phyloP scores from a whole-genome alignment of 1,284 basidiomycete genomes.

The Rhizoctonia solani region DNA sequence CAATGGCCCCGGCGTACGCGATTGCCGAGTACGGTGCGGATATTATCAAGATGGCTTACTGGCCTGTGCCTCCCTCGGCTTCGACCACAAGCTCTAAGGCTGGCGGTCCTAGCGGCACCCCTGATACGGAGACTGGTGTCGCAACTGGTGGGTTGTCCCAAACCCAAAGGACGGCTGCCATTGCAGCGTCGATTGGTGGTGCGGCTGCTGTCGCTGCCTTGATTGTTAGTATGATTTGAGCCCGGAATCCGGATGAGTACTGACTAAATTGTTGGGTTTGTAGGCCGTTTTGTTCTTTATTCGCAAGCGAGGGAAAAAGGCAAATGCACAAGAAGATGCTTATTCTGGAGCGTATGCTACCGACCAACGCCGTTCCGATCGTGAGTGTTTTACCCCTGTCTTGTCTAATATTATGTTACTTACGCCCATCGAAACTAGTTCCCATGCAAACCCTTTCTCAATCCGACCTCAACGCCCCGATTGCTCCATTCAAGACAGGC shows the following conservation, averaged over 20 bases:
- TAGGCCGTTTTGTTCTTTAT: constrained; percentile 11
- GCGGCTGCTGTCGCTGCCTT: not conserved
- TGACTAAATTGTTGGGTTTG: no score
- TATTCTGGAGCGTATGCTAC: not conserved
- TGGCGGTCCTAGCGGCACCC: not conserved
- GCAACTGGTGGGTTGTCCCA: not conserved
- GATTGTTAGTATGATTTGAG: not conserved
- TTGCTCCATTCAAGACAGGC: not conserved
- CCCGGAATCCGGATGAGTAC: not conserved
- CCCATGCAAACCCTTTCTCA: constrained; percentile 32
- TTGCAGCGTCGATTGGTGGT: constrained; percentile 14
- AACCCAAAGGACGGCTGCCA: constrained; percentile 8
- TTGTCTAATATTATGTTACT: no score
- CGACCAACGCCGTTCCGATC: not conserved
- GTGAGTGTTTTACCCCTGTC: not conserved
- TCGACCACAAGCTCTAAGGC: not conserved
- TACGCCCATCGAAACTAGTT: not conserved
- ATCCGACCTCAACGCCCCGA: constrained; percentile 11
- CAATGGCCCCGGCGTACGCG: constrained; percentile 47
- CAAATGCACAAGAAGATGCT: not conserved
- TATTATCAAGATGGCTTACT: constrained; percentile 30
- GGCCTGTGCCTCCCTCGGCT: constrained; percentile 9
- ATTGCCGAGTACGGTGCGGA: constrained; percentile 44
- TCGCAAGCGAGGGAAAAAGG: not conserved
- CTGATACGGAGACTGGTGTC: not conserved